Conservation (phyloP, 768 basidiomycete species). For the Cyathus striatus region DNA sequence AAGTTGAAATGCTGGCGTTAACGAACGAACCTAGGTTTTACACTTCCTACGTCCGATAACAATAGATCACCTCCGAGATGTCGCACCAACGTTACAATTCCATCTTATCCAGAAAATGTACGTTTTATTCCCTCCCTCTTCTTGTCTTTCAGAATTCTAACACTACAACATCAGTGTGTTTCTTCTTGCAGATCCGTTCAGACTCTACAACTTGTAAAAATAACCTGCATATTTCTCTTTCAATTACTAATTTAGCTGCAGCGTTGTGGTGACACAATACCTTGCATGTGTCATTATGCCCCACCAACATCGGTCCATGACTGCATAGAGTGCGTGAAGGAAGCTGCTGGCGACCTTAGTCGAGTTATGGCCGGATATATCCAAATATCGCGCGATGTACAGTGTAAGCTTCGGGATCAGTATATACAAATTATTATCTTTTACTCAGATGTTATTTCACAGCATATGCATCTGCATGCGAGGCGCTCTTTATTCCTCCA, state of each 20-base stretch:
- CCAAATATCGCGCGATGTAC: background rate
- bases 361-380: background rate
- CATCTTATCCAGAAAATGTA: background rate
- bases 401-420: background rate
- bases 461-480: too few species aligned
- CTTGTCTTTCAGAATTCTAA: background rate
- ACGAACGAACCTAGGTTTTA: too few species aligned
- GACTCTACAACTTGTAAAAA: background rate
- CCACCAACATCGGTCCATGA: background rate
- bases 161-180: background rate
- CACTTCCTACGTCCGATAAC: background rate
- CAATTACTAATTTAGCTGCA: background rate
- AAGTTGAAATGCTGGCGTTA: too few species aligned
- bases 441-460: too few species aligned
- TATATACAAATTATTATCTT: background rate
- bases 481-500: too few species aligned
- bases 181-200: background rate
- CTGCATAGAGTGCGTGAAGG: background rate
- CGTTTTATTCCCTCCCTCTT: background rate
- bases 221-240: background rate
- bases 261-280: background rate
- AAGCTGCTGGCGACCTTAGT: background rate
- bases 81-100: background rate
- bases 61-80: background rate
- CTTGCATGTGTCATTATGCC: background rate